Percentiles rank a stretch among this genome's conserved stretches.
Conservation (phyloP, 78 protist species). For the Isochrysis galbana region DNA sequence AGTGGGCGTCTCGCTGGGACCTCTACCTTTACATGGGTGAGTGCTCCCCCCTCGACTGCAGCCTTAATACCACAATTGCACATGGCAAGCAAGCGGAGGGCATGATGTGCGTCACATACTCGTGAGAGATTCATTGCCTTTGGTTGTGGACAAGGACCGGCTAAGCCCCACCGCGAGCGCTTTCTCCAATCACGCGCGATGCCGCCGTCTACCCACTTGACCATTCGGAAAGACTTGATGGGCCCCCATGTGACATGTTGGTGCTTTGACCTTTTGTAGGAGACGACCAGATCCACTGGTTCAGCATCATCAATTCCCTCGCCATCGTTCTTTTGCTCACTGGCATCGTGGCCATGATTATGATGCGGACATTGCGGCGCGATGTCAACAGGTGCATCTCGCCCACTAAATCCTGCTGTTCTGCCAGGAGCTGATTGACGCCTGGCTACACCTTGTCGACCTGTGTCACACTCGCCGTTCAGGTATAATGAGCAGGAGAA, state of each 20-base stretch:
- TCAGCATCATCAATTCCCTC: conserved; percentile 91
- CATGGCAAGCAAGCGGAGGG: no score
- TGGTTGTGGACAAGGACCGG: no score
- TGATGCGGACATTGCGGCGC: conserved; percentile 47
- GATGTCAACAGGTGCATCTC: not conserved
- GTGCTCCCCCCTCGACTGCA: no score
- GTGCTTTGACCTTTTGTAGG: not conserved
- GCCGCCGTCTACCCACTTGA: no score
- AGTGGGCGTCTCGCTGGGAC: conserved; percentile 96
- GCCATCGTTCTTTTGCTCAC: conserved; percentile 91
- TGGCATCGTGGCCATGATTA: conserved; percentile 79
- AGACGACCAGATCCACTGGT: conserved; percentile 69
- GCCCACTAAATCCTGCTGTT: not conserved
- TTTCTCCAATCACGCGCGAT: no score
- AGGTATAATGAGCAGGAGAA: conserved; percentile 38
- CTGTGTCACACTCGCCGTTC: not conserved
- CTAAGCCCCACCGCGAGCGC: no score
- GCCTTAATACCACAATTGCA: conserved; percentile 61
- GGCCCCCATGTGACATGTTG: not conserved
- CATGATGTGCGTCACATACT: no score
- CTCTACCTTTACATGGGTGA: conserved; percentile 72
- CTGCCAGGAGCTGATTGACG: no score
- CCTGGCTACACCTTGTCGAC: no score
- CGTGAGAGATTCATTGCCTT: no score
- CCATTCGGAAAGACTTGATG: no score